A percentile compares a stretch with the other conserved stretches of the same genome.
Conservation (phyloP, 2,329 filamentous ascomycete species). For the Huntiella moniliformis region DNA sequence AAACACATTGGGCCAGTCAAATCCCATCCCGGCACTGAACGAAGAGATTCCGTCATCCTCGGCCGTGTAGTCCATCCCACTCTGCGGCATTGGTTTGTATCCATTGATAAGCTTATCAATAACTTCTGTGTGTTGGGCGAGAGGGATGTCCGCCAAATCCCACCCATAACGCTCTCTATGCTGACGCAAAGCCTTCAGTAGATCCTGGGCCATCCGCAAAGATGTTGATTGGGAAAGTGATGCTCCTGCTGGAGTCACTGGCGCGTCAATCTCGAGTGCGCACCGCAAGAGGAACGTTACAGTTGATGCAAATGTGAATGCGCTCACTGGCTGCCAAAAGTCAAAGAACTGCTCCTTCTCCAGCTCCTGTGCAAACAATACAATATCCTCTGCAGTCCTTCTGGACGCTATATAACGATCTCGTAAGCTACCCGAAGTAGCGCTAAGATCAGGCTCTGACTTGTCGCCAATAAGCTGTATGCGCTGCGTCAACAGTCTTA, state of each 20-base stretch:
- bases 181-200: constrained; percentile 21
- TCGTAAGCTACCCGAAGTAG: not conserved
- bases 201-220: constrained; percentile 24
- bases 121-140: constrained; percentile 28
- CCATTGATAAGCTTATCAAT: constrained; percentile 24
- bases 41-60: constrained; percentile 4
- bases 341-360: constrained; percentile 24
- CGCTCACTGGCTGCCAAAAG: constrained; percentile 30
- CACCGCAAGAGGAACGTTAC: constrained; percentile 31
- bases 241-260: constrained; percentile 15
- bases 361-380: constrained; percentile 28
- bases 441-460: not conserved
- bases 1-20: constrained; percentile 11
- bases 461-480: constrained; percentile 21
- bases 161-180: constrained; percentile 24
- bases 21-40: constrained; percentile 9
- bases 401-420: constrained; percentile 24
- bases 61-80: not conserved
- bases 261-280: constrained; percentile 25
- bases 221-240: constrained; percentile 21
- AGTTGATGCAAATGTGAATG: constrained; percentile 29
- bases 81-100: constrained; percentile 2
- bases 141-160: constrained; percentile 32
- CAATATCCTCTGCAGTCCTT: constrained; percentile 29
- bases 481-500: constrained; percentile 27